phyloP scores from a whole-genome alignment of 257 asterid genomes.

The Solanum ossicruentum region DNA sequence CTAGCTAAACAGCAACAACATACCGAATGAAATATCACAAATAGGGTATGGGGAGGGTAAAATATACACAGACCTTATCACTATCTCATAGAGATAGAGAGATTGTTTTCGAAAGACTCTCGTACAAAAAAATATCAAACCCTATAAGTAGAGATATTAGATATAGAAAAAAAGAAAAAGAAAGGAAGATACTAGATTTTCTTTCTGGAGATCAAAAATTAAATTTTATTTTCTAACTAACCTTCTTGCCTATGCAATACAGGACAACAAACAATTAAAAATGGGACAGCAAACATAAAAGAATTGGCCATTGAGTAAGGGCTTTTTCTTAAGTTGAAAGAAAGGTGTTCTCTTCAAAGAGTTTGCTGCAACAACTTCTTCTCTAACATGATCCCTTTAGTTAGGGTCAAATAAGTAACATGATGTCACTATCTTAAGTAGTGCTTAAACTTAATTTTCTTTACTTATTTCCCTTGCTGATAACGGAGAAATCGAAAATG shows the following conservation, averaged over 20 bases:
- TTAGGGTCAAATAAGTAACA: conserved; percentile 13
- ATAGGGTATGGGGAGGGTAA: too few relatives aligned
- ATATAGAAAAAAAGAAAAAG: too few relatives aligned
- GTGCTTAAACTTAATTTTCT: background rate
- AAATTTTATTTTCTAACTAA: background rate
- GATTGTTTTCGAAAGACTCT: too few relatives aligned
- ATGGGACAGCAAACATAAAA: background rate
- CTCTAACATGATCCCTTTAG: conserved; percentile 22
- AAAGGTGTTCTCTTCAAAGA: conserved; percentile 3
- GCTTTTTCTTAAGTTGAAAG: conserved; percentile 1
- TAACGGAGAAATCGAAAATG: background rate
- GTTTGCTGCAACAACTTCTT: conserved; percentile 66
- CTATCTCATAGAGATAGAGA: too few relatives aligned
- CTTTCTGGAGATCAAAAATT: background rate
- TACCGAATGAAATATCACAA: too few relatives aligned
- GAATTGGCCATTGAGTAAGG: background rate
- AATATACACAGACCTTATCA: too few relatives aligned
- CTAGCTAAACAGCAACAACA: too few relatives aligned
- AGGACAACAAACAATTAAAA: background rate
- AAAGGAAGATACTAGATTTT: background rate
- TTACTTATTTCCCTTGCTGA: background rate
- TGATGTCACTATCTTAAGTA: background rate
- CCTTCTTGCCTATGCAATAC: background rate
- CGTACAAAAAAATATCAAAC: too few relatives aligned
- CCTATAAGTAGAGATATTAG: too few relatives aligned